Percentiles rank a stretch among this genome's conserved stretches.
Evolutionary conservation across 805 yeast species (phyloP).

Genomic region (Wickerhamomyces silvicola): DNA sequence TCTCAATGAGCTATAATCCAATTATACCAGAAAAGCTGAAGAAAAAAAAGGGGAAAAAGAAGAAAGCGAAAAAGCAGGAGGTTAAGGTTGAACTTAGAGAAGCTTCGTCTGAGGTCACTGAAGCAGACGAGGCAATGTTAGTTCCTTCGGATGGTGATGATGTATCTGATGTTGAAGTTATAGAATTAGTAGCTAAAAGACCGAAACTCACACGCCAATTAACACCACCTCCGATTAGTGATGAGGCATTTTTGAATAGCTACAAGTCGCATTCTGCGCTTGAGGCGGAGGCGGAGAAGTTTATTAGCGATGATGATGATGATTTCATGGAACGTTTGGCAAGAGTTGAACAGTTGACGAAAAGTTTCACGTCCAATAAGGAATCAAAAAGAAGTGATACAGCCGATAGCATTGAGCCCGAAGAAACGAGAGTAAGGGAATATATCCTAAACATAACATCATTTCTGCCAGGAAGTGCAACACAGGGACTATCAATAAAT

Average conservation of each 20-base stretch:
- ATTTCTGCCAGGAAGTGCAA: slow-evolving; percentile 16
- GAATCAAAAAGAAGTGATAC: neutral
- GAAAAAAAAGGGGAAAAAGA: slow-evolving; percentile 13
- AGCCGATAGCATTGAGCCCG: slow-evolving; percentile 1
- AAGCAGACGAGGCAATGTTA: too few relatives aligned
- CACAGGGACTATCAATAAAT: slow-evolving; percentile 4
- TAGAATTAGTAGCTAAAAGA: neutral
- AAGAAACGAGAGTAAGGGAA: neutral
- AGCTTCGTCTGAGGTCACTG: neutral
- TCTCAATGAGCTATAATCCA: slow-evolving; percentile 14
- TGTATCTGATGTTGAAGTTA: slow-evolving; percentile 1
- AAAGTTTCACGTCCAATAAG: neutral
- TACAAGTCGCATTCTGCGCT: neutral
- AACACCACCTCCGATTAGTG: slow-evolving; percentile 17
- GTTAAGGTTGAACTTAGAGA: neutral
- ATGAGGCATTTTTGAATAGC: slow-evolving; percentile 4
- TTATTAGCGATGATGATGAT: slow-evolving; percentile 6
- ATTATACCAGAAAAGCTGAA: slow-evolving; percentile 7
- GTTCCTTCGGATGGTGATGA: neutral
- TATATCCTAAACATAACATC: slow-evolving; percentile 14
- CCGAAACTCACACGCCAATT: slow-evolving; percentile 4
- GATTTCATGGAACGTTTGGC: slow-evolving; percentile 1
- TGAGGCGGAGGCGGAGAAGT: too few relatives aligned
- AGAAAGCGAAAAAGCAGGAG: neutral
- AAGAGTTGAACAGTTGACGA: neutral